Evolutionary conservation across 75 land plant species (phyloP).

Genomic region (Pinus tabuliformis): DNA sequence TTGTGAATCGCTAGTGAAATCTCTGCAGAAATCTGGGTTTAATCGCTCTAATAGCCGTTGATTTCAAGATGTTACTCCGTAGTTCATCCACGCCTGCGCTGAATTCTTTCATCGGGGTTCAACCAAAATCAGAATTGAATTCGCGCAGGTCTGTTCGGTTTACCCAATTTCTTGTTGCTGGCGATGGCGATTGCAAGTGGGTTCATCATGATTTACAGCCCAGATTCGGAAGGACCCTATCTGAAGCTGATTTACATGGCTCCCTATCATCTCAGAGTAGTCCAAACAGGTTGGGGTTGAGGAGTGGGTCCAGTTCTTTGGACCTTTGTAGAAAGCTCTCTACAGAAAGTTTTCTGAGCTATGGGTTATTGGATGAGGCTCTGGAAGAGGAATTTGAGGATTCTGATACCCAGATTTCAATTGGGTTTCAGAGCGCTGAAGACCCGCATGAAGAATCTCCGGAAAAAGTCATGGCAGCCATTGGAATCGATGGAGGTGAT

Average conservation of each 20-base stretch:
- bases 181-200: neutral
- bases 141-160: neutral
- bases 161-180: neutral
- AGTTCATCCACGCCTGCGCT: slow-evolving; percentile 42
- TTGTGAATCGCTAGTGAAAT: no score
- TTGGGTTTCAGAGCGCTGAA: neutral
- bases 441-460: neutral
- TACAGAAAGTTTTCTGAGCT: neutral
- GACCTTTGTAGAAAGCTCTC: neutral
- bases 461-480: neutral
- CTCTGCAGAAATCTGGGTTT: no score
- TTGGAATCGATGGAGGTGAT: neutral
- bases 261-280: neutral
- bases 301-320: neutral
- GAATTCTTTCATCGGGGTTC: slow-evolving; percentile 14
- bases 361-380: slow-evolving; percentile 10
- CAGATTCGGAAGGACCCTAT: slow-evolving; percentile 5
- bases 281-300: neutral
- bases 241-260: slow-evolving; percentile 15
- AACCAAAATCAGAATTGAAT: slow-evolving; percentile 10
- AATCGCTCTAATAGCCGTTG: no score
- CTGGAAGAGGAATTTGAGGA: neutral
- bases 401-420: slow-evolving; percentile 3
- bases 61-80: slow-evolving; percentile 35
- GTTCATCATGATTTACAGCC: neutral